Percentiles rank a stretch among this genome's conserved stretches.
These are phyloP conservation scores for Paramarasmius palmivorus DNA, from an alignment of 1,284 basidiomycete genomes.

Conservation along the genomic window DNA sequence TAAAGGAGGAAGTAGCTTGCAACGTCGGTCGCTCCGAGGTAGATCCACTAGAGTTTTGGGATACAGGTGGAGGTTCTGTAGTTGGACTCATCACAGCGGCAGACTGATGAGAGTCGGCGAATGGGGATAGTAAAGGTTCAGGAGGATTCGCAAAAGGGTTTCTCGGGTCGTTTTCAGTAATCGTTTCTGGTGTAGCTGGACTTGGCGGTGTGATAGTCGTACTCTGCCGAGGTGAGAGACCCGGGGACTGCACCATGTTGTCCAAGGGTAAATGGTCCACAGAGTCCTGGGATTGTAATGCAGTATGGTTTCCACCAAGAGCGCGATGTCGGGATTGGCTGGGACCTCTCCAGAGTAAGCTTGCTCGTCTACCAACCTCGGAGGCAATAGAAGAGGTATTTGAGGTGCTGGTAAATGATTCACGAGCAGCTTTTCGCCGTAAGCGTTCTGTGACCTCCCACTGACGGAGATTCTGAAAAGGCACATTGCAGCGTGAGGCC, in stretches of 20 bases:
- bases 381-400: slow-evolving; percentile 41
- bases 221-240: slow-evolving; percentile 33
- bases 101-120: slow-evolving; percentile 16
- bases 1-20: slow-evolving; percentile 19
- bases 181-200: slow-evolving; percentile 27
- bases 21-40: slow-evolving; percentile 22
- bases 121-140: slow-evolving; percentile 20
- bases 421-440: slow-evolving; percentile 64
- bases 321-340: slow-evolving; percentile 34
- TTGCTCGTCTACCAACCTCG: slow-evolving; percentile 56
- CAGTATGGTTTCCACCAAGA: slow-evolving; percentile 36
- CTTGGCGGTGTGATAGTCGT: slow-evolving; percentile 23
- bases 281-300: slow-evolving; percentile 50
- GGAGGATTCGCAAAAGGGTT: slow-evolving; percentile 57
- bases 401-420: slow-evolving; percentile 33
- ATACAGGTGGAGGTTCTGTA: slow-evolving; percentile 9
- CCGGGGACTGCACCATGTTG: slow-evolving; percentile 43
- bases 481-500: slow-evolving; percentile 7
- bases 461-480: slow-evolving; percentile 59
- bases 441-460: slow-evolving; percentile 76
- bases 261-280: slow-evolving; percentile 52
- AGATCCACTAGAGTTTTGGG: slow-evolving; percentile 5
- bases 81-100: slow-evolving; percentile 31
- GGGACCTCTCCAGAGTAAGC: slow-evolving; percentile 47
- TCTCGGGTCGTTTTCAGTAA: slow-evolving; percentile 17